phyloP scores from a whole-genome alignment of 1,284 basidiomycete species.

The Pseudozyma flocculosa region DNA sequence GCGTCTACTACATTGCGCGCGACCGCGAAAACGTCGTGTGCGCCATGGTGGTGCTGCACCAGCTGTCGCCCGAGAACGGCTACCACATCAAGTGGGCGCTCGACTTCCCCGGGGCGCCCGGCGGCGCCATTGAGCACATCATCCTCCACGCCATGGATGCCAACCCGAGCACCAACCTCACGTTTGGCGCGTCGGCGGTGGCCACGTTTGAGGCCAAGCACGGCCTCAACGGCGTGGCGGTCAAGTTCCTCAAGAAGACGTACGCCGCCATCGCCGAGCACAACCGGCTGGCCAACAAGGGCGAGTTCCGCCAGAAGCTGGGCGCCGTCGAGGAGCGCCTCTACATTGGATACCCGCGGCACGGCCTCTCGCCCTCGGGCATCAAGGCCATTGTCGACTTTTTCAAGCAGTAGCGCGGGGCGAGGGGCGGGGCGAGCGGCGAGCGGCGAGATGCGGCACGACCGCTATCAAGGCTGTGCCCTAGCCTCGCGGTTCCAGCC shows the following conservation, averaged over 20 bases:
- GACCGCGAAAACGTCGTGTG: constrained; percentile 61
- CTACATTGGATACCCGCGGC: constrained; percentile 47
- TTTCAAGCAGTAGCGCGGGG: constrained; percentile 38
- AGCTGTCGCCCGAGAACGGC: constrained; percentile 63
- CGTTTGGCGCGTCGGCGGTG: constrained; percentile 57
- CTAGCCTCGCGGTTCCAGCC: no score
- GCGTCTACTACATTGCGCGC: constrained; percentile 64
- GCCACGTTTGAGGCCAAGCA: constrained; percentile 38
- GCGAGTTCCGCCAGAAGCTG: constrained; percentile 53
- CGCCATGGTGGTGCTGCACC: constrained; percentile 64
- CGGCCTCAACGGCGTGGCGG: constrained; percentile 41
- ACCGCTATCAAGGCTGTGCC: no score
- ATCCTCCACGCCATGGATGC: constrained; percentile 63
- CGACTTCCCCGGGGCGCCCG: constrained; percentile 65
- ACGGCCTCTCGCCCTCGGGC: constrained; percentile 43
- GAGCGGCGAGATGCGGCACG: no score
- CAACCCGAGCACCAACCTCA: constrained; percentile 61
- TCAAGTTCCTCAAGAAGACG: constrained; percentile 40
- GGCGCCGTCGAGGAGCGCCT: constrained; percentile 41
- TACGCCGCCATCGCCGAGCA: constrained; percentile 41
- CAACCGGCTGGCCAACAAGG: constrained; percentile 43
- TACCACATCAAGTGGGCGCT: constrained; percentile 68
- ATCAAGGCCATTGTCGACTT: constrained; percentile 50
- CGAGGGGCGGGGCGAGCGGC: no score
- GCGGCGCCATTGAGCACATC: constrained; percentile 63